Base-by-base conservation (phyloP, 106 monocot genomes). In the Cymbidium sinense region DNA sequence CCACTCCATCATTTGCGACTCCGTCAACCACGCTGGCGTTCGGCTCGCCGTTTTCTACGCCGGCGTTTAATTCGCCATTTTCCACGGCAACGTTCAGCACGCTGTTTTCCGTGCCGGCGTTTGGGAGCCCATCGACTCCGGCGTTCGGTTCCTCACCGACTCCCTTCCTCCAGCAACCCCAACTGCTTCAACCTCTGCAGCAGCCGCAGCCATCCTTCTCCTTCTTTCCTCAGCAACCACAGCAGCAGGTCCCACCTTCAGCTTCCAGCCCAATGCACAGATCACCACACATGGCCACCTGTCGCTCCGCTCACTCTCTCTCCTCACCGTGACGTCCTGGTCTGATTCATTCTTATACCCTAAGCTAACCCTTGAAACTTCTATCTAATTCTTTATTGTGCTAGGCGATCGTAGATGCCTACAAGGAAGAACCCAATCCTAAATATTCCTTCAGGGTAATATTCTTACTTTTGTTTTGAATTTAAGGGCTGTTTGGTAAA, bases 271-370 rank as follows among this genome's bases (percentile, higher is more conserved):
- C 12, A 80, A 76, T 54, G 70, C 70, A 1, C 94, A 88, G 81
- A 81, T 96, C 69, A 90, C 91, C 10, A 96, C 94, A 21, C 96
- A 91, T 94, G 96, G 96, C 91, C 91, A 52, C 91, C 94, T 25
- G 91, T 92, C 23, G 90, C 96, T 0, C 89, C 91, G 1, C 84
- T 96, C 75, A 77, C 88, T 25, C 72, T 84, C 69, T 82, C 88
- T 91, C 15, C 90, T 7, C 91, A 96, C 76, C 91, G 96, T 9
- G 96, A 96, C 77, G 55, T 96, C 62, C 80, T 81, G 91, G 96
- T 96, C 7, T 1, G 74, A 13, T 20, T 13, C 20, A 41, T 23
- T 43, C 20, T 72, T 21, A 58, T 54, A 70, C 55, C 75, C 34
- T 73, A 19, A 65, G 23, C 15, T 83, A 77, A 39, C 36, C 50